phyloP scores from a whole-genome alignment of 106 monocot species.

The Posidonia australis region DNA sequence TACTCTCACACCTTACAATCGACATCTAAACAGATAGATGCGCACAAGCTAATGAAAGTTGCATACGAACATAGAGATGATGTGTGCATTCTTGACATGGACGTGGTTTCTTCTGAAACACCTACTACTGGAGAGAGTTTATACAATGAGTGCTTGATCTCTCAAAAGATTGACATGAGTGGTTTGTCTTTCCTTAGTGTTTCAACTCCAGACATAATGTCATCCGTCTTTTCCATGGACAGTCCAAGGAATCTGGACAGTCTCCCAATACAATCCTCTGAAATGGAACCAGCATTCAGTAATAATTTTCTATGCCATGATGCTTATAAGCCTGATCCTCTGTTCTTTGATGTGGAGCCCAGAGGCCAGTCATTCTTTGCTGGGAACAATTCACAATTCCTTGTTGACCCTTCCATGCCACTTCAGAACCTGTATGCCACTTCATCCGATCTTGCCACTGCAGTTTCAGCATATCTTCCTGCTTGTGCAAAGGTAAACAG shows the following conservation, averaged over 20 bases:
- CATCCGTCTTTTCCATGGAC: conserved; percentile 13
- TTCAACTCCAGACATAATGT: conserved; percentile 16
- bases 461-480: conserved; percentile 25
- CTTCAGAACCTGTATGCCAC: conserved; percentile 8
- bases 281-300: conserved; percentile 12
- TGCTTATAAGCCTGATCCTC: conserved; percentile 1
- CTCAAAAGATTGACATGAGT: too few species aligned
- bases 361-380: conserved; percentile 13
- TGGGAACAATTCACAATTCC: conserved; percentile 10
- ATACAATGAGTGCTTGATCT: too few species aligned
- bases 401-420: conserved; percentile 19
- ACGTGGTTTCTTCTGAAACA: too few species aligned
- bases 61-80: conserved; percentile 43
- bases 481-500: conserved; percentile 14
- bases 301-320: conserved; percentile 9
- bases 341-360: conserved; percentile 20
- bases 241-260: conserved; percentile 3
- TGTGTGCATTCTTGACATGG: conserved; percentile 23
- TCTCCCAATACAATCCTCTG: conserved; percentile 3
- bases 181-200: too few species aligned
- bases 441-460: conserved; percentile 35
- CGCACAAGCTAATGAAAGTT: conserved; percentile 30
- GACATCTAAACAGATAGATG: conserved; percentile 35
- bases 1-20: neutral
- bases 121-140: too few species aligned